Base-by-base conservation (phyloP, 2,329 filamentous ascomycete species). In the Trichoderma cornu-damae region DNA sequence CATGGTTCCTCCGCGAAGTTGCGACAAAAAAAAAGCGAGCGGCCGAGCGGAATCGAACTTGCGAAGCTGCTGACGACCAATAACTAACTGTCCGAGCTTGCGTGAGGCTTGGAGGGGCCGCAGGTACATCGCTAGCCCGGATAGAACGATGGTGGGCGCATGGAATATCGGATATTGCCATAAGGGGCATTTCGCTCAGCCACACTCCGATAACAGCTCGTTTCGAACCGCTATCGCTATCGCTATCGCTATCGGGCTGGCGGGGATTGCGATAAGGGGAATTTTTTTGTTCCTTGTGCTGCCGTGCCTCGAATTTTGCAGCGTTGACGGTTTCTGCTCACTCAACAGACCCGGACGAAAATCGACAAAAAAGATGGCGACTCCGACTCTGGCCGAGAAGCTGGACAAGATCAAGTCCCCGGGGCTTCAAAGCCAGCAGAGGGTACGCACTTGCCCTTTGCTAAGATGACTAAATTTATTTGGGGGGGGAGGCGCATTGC, bases 401-500 rank as follows among this genome's bases (percentile, higher is more conserved):
- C 84, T 99, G 72, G 89, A 93, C 77, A 96, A 95, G 83, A 96
- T 97, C 73, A 89, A 94, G 75, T 94, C 89, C 70, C 94, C 94
- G 57, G 96, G 96, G 75, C 84, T 96, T 68, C 90, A 97, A 74
- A 96, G 89, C 72, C 92, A 96, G 76, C 86, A 96, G 73, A 90
- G 92, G 82, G 91, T 94, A 77, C 65, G 78, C 71, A 16, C 35
- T 14, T 22, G n/a, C 46, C 4, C 6, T 24, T 12, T 14, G 34
- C 9, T 9, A 37, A 38, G 18, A 26, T n/a, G n/a, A n/a, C n/a
- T n/a, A n/a, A n/a, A n/a, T n/a, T n/a, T n/a, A n/a, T n/a, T n/a
- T n/a, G n/a, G n/a, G n/a, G n/a, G n/a, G n/a, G n/a, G 8, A 18
- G 12, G 1, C 12, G 1, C 22, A 16, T 16, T 18, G 24, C 18